Base-by-base conservation (phyloP, 352 stramenopile genomes). In the Pythium chondricola region DNA sequence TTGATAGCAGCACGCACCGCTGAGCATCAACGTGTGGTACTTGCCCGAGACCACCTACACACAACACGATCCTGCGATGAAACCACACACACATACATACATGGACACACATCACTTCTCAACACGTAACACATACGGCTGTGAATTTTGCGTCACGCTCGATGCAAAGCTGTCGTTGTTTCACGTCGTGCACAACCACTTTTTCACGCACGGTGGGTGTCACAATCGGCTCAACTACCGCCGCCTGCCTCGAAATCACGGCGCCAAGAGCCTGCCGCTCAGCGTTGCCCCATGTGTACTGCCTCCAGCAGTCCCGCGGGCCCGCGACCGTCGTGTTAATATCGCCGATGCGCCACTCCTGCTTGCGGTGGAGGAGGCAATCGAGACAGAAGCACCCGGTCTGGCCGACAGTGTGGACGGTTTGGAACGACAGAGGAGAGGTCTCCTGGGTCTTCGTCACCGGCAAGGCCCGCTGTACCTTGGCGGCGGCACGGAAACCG, bases 341-440 rank as follows among this genome's bases (percentile, higher is more conserved):
- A 51, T 89, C 73, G 36, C 75, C 74, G 31, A 91, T 74, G 43
- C 80, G 65, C 77, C 80, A 89, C 42, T 89, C 77, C 30, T 92
- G 74, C 44, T 82, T 85, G 25, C 73, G 66, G 41, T 84, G 61
- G 16, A 87, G 47, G 16, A 92, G 50, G 44, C 80, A 89, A 36
- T 88, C 75, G 27, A 80, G 49, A 25, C 80, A 91, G 46, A 87
- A 91, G 45, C 80, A 88, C 0, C 80, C 80, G 4, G 76, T 69
- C 61, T 91, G 76, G 0, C 79, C 80, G 6, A 84, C 50, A 42
- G 83, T 52, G 41, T 88, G 74, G 5, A 56, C 58, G n/a, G 46
- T 39, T 24, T 9, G 43, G 24, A 1, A n/a, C 0, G 49, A 17
- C 30, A n/a, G 33, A 22, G 22, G 11, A 25, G 6, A 20, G 20